These are phyloP conservation scores for Diaporthe eres DNA, from an alignment of 2,329 filamentous ascomycete species.

Conservation along the genomic window DNA sequence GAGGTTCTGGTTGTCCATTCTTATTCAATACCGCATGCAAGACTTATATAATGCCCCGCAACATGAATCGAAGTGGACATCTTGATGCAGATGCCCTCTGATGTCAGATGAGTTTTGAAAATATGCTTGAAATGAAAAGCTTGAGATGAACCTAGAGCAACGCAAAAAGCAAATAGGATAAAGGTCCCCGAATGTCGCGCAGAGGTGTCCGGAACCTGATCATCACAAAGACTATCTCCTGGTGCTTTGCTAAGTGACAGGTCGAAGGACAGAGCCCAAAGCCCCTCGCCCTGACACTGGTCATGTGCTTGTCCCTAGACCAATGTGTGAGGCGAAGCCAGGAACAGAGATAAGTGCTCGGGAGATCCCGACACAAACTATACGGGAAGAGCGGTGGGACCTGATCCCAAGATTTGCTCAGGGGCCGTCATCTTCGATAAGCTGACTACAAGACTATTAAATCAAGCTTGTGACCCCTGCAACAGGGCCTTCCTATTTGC, in stretches of 20 bases:
- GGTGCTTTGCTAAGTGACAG: background rate
- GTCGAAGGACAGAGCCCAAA: background rate
- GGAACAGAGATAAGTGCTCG: conserved; percentile 14
- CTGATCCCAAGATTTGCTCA: conserved; percentile 12
- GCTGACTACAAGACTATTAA: conserved; percentile 28
- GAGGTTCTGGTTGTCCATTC: background rate
- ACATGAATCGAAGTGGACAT: background rate
- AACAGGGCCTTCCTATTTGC: background rate
- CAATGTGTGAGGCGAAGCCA: background rate
- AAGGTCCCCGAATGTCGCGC: background rate
- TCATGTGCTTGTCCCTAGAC: background rate
- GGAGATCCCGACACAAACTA: conserved; percentile 10
- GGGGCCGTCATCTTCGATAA: conserved; percentile 11
- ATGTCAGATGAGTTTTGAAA: no score
- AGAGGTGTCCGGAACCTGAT: background rate
- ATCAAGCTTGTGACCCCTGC: background rate
- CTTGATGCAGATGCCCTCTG: background rate
- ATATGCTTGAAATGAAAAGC: no score
- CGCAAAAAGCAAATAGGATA: background rate
- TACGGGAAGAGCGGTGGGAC: conserved; percentile 23
- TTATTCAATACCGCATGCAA: no score
- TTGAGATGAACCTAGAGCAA: background rate
- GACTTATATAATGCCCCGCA: background rate
- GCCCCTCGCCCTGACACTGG: background rate
- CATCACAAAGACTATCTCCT: background rate